Conservation (phyloP, 176 grass and related monocot genomes). For the Hsuehochloa calcarea region DNA sequence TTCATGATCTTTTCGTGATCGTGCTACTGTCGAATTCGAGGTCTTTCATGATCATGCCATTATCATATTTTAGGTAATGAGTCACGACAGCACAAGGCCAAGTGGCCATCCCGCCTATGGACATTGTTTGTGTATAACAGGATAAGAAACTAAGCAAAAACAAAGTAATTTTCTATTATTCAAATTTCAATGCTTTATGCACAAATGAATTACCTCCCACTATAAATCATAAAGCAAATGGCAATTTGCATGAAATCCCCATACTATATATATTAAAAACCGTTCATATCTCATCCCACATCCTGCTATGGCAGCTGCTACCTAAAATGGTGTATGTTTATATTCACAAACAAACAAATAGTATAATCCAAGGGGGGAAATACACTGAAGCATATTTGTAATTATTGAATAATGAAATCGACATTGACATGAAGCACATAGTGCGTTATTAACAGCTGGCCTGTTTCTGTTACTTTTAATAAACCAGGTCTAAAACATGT, state of each 20-base stretch:
- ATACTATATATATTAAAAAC: not conserved
- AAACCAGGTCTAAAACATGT: not conserved
- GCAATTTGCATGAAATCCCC: not conserved
- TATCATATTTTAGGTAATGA: not conserved
- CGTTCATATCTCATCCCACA: not conserved
- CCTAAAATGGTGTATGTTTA: not conserved
- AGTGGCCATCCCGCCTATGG: not conserved
- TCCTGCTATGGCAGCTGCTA: not conserved
- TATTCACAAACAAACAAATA: not conserved
- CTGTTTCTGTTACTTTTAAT: not conserved
- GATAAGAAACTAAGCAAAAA: conserved; percentile 1
- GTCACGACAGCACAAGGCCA: not conserved
- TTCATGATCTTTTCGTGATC: not conserved
- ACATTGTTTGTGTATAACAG: not conserved
- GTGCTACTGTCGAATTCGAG: not conserved
- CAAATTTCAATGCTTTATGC: not conserved
- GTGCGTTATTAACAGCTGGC: not conserved
- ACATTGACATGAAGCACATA: not conserved
- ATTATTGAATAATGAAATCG: not conserved
- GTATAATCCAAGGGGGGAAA: not conserved
- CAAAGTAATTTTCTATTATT: not conserved
- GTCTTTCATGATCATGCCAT: conserved; percentile 13
- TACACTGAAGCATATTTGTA: not conserved
- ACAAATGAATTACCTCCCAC: not conserved
- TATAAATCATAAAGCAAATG: conserved; percentile 4